These are phyloP conservation scores for Funneliformis geosporum DNA, from an alignment of 192 early-diverging fungal species.

Conservation along the genomic window DNA sequence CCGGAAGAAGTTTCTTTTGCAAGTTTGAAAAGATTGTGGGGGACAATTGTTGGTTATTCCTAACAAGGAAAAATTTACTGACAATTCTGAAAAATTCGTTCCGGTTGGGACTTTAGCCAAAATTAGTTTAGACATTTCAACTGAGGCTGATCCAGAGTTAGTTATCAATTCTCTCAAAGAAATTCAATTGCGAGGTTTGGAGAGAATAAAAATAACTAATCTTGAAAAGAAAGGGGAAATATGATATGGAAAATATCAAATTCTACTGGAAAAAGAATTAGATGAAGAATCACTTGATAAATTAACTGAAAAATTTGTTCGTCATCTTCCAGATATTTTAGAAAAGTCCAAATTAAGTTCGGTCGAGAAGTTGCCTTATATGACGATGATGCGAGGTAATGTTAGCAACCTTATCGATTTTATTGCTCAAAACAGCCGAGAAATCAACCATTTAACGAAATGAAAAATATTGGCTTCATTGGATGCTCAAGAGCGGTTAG, in stretches of 20 bases:
- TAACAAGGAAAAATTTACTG: not conserved
- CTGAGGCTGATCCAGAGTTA: not conserved
- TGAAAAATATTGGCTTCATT: conserved; percentile 23
- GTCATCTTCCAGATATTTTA: conserved; percentile 14
- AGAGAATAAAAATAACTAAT: conserved; percentile 22
- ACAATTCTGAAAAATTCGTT: conserved; percentile 11
- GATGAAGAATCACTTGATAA: not conserved
- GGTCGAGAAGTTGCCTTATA: conserved; percentile 8
- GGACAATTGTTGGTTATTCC: conserved; percentile 19
- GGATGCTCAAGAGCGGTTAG: conserved; percentile 14
- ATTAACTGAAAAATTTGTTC: conserved; percentile 25
- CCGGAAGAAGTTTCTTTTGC: conserved; percentile 12
- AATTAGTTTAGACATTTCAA: conserved; percentile 20
- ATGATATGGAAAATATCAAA: conserved; percentile 14
- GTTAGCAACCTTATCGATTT: conserved; percentile 17
- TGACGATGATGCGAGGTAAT: conserved; percentile 21
- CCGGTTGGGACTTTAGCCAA: conserved; percentile 19
- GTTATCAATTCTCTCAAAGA: conserved; percentile 19
- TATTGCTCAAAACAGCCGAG: conserved; percentile 24
- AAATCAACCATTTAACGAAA: conserved; percentile 24
- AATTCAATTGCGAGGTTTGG: not conserved
- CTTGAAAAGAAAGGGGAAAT: not conserved
- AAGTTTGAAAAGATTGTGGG: conserved; percentile 17
- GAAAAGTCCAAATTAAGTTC: conserved; percentile 22
- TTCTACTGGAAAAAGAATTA: conserved; percentile 4